phyloP scores from a whole-genome alignment of 371 early-diverging fungal genomes.

The Mucor irregularis region DNA sequence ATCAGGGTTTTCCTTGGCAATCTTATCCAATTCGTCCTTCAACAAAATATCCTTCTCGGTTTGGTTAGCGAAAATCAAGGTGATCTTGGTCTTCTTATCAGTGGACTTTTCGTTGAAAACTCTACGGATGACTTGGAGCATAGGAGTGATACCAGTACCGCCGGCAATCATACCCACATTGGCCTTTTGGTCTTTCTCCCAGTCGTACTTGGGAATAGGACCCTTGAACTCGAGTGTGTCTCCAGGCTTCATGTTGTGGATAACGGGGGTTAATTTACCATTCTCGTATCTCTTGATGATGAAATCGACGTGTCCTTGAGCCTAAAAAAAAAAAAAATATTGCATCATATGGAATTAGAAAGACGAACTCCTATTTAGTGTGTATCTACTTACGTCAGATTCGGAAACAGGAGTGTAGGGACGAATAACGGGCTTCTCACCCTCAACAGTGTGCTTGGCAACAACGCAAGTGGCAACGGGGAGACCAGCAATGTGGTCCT shows the following conservation, averaged over 20 bases:
- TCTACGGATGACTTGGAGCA: constrained; percentile 77
- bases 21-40: constrained; percentile 72
- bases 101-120: constrained; percentile 65
- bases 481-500: constrained; percentile 66
- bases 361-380: no score
- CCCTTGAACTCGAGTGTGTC: constrained; percentile 89
- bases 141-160: constrained; percentile 95
- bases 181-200: constrained; percentile 72
- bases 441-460: constrained; percentile 55
- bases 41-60: constrained; percentile 87
- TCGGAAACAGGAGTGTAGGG: constrained; percentile 91
- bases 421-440: constrained; percentile 70
- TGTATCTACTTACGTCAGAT: constrained; percentile 56
- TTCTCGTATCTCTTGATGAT: constrained; percentile 79
- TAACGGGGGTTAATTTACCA: constrained; percentile 79
- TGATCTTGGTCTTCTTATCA: constrained; percentile 80
- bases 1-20: constrained; percentile 70
- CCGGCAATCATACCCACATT: constrained; percentile 86
- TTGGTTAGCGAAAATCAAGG: constrained; percentile 86
- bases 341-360: not conserved
- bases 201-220: constrained; percentile 83
- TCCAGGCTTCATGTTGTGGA: constrained; percentile 78
- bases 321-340: constrained; percentile 18
- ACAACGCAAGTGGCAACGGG: constrained; percentile 83
- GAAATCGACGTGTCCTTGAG: constrained; percentile 82